Conservation (phyloP, 768 basidiomycete genomes). For the Chalciporus chontae region DNA sequence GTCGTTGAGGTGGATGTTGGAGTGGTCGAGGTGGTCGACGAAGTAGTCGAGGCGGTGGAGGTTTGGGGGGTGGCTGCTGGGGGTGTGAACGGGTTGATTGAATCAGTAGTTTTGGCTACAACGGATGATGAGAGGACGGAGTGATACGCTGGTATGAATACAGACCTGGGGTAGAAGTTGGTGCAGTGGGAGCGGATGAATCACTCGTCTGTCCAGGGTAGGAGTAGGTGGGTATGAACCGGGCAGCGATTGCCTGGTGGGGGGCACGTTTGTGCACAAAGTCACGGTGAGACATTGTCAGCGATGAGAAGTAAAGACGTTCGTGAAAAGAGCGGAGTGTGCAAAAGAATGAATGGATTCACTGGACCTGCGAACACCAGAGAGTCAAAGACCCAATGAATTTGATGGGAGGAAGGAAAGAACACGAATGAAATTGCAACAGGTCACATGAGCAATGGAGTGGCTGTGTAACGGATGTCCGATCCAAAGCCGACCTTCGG, state of each 20-base stretch:
- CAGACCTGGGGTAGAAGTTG: no score
- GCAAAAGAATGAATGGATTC: constrained; percentile 18
- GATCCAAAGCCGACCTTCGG: neutral
- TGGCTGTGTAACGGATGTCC: neutral
- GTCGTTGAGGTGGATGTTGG: constrained; percentile 7
- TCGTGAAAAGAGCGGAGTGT: constrained; percentile 23
- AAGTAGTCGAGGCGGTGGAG: constrained; percentile 13
- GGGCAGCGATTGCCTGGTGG: constrained; percentile 11
- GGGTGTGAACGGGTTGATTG: constrained; percentile 7
- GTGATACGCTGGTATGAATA: no score
- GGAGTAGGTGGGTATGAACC: constrained; percentile 4
- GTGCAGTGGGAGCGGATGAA: neutral
- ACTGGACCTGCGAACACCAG: neutral
- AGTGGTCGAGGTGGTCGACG: constrained; percentile 2
- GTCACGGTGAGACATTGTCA: constrained; percentile 13
- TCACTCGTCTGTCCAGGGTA: neutral
- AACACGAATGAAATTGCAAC: neutral
- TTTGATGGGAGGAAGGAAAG: neutral
- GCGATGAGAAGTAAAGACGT: neutral
- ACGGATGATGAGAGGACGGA: no score
- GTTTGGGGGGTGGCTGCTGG: constrained; percentile 1
- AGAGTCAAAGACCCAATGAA: no score
- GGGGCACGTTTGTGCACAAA: constrained; percentile 17
- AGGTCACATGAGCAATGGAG: neutral
- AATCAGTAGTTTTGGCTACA: neutral